Evolutionary conservation across 108 stramenopile species (phyloP).

Genomic region (Cyclotella baltica): DNA sequence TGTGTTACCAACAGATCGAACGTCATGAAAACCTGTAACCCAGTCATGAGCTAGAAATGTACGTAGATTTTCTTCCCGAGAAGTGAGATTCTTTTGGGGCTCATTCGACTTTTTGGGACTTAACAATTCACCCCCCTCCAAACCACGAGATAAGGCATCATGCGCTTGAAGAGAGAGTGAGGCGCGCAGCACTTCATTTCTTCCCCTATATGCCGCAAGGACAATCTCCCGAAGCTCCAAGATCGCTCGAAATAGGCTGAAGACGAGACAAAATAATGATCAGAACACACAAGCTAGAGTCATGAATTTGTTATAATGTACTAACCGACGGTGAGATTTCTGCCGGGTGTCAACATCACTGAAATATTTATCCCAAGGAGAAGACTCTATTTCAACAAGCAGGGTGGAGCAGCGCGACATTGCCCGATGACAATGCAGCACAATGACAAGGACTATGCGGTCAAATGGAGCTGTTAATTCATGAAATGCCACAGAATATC

Average conservation of each 20-base stretch:
- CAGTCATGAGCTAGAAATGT: slow-evolving; percentile 65
- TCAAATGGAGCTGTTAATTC: slow-evolving; percentile 60
- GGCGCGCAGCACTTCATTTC: slow-evolving; percentile 64
- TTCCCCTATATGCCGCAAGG: slow-evolving; percentile 61
- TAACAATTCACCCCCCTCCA: slow-evolving; percentile 48
- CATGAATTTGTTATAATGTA: neutral
- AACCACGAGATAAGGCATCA: slow-evolving; percentile 56
- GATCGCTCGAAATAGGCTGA: slow-evolving; percentile 57
- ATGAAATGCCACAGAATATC: slow-evolving; percentile 68
- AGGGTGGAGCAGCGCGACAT: slow-evolving; percentile 72
- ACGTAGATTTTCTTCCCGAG: slow-evolving; percentile 61
- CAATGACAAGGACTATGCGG: slow-evolving; percentile 64
- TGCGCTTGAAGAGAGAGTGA: slow-evolving; percentile 65
- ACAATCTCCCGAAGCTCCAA: slow-evolving; percentile 76
- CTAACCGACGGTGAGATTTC: slow-evolving; percentile 43
- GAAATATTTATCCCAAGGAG: slow-evolving; percentile 61
- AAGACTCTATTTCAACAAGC: slow-evolving; percentile 69
- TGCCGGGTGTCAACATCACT: slow-evolving; percentile 57
- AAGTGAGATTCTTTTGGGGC: slow-evolving; percentile 8
- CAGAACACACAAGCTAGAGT: neutral
- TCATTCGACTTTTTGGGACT: slow-evolving; percentile 12
- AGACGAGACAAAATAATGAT: slow-evolving; percentile 21
- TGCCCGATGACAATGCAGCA: slow-evolving; percentile 79
- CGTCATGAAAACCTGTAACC: slow-evolving; percentile 67
- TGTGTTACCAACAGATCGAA: slow-evolving; percentile 29